Evolutionary conservation across 1,284 basidiomycete genomes (phyloP).

Genomic region (Mycosarcoma mackinlayi): DNA sequence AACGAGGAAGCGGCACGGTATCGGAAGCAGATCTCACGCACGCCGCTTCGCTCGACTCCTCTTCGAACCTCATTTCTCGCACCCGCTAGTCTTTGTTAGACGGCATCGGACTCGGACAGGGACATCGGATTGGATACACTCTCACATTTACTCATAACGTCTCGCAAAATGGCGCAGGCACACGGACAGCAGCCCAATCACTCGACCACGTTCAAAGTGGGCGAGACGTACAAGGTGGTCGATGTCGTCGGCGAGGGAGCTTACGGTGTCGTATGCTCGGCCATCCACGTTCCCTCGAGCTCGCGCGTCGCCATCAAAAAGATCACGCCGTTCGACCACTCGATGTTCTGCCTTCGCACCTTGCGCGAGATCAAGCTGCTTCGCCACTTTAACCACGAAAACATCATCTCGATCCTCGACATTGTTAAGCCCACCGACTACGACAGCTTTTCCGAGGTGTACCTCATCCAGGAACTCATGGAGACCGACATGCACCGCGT

Average conservation of each 20-base stretch:
- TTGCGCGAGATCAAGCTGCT: conserved; percentile 67
- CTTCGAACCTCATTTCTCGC: too few species aligned
- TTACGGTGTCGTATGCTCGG: conserved; percentile 70
- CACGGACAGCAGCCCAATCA: conserved; percentile 38
- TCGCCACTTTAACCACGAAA: conserved; percentile 66
- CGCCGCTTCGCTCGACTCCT: too few species aligned
- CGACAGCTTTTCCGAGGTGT: conserved; percentile 95
- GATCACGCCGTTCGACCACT: conserved; percentile 67
- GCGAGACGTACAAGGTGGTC: conserved; percentile 66
- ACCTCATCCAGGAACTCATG: conserved; percentile 74
- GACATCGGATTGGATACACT: too few species aligned
- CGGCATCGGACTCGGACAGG: too few species aligned
- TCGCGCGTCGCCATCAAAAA: conserved; percentile 70
- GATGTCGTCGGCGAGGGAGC: conserved; percentile 71
- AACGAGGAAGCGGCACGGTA: too few species aligned
- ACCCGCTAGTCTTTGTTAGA: too few species aligned
- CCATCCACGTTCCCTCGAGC: conserved; percentile 66
- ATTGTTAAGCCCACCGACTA: conserved; percentile 71
- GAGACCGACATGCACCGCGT: conserved; percentile 68
- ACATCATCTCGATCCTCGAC: conserved; percentile 63
- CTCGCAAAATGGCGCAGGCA: conserved; percentile 22
- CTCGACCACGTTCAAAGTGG: conserved; percentile 49
- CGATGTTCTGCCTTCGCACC: conserved; percentile 67
- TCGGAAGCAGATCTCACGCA: too few species aligned
- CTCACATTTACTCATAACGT: too few species aligned